Percentiles rank a stretch among this genome's conserved stretches.
Evolutionary conservation across 2,329 filamentous ascomycete genomes (phyloP).

Genomic region (Chrysosporium queenslandicum): DNA sequence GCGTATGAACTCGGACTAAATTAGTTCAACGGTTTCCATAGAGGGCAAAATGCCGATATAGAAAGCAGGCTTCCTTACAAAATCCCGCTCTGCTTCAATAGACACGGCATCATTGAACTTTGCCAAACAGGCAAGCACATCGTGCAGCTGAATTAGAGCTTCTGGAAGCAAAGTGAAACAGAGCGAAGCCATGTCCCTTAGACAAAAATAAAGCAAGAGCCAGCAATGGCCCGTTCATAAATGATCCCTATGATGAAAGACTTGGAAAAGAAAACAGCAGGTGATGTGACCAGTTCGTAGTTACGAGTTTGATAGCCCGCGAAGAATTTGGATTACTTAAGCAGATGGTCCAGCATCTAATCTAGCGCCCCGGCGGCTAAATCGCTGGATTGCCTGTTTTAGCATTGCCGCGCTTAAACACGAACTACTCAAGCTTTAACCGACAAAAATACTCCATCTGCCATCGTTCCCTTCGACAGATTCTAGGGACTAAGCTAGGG

Average conservation of each 20-base stretch:
- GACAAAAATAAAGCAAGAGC: not conserved
- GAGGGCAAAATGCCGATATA: too few species aligned
- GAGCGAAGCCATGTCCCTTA: constrained; percentile 23
- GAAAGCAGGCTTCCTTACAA: constrained; percentile 35
- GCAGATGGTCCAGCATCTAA: too few species aligned
- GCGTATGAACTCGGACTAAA: not conserved
- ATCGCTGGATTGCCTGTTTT: not conserved
- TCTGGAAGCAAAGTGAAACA: constrained; percentile 48
- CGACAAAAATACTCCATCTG: too few species aligned
- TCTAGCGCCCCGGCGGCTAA: constrained; percentile 2
- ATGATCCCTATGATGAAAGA: too few species aligned
- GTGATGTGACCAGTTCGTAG: too few species aligned
- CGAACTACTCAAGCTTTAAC: too few species aligned
- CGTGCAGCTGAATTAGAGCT: constrained; percentile 48
- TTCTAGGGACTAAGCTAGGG: not conserved
- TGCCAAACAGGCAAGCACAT: constrained; percentile 49
- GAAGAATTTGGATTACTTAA: too few species aligned
- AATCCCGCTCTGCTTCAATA: constrained; percentile 50
- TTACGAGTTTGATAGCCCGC: too few species aligned
- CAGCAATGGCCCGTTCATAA: not conserved
- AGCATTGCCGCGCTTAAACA: constrained; percentile 3
- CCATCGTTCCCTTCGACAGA: not conserved
- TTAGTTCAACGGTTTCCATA: too few species aligned
- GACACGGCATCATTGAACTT: constrained; percentile 56
- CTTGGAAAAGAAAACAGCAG: too few species aligned